Percentiles rank a stretch among this genome's conserved stretches.
These are phyloP conservation scores for Leccinum variicolor DNA, from an alignment of 768 basidiomycete genomes.

Conservation along the genomic window DNA sequence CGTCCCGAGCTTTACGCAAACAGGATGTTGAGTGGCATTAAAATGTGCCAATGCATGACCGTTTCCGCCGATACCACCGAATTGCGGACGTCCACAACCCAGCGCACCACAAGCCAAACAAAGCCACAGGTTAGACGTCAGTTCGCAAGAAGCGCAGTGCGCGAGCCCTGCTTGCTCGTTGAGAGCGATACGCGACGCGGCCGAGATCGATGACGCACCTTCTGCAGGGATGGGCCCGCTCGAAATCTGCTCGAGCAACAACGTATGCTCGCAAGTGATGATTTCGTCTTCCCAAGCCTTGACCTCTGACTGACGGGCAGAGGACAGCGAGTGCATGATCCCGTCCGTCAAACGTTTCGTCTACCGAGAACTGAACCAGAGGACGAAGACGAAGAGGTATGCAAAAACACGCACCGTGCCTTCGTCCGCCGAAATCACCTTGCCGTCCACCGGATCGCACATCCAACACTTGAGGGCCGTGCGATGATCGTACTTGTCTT, in stretches of 20 bases:
- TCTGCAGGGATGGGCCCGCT: constrained; percentile 25
- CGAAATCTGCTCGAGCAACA: constrained; percentile 47
- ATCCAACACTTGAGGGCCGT: constrained; percentile 74
- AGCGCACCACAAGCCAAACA: constrained; percentile 89
- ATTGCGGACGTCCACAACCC: constrained; percentile 86
- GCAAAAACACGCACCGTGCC: constrained; percentile 28
- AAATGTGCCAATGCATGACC: constrained; percentile 86
- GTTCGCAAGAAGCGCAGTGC: constrained; percentile 77
- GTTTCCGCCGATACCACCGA: constrained; percentile 79
- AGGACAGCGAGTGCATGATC: constrained; percentile 79
- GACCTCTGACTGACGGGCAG: constrained; percentile 89
- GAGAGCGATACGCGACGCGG: not conserved
- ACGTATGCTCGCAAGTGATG: constrained; percentile 76
- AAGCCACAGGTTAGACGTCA: constrained; percentile 93
- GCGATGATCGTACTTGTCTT: constrained; percentile 77
- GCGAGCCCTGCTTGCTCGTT: constrained; percentile 55
- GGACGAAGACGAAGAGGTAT: not conserved
- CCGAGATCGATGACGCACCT: constrained; percentile 11
- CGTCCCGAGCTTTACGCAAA: constrained; percentile 92
- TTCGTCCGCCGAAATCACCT: constrained; percentile 38
- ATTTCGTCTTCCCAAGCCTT: constrained; percentile 99
- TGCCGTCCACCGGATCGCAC: constrained; percentile 54
- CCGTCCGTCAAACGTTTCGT: constrained; percentile 56
- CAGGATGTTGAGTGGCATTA: constrained; percentile 64
- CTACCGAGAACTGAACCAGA: constrained; percentile 26